Percentiles rank a stretch among this genome's conserved stretches.
Conservation (phyloP, 495 filamentous ascomycete species). For the Neurospora hispaniola region DNA sequence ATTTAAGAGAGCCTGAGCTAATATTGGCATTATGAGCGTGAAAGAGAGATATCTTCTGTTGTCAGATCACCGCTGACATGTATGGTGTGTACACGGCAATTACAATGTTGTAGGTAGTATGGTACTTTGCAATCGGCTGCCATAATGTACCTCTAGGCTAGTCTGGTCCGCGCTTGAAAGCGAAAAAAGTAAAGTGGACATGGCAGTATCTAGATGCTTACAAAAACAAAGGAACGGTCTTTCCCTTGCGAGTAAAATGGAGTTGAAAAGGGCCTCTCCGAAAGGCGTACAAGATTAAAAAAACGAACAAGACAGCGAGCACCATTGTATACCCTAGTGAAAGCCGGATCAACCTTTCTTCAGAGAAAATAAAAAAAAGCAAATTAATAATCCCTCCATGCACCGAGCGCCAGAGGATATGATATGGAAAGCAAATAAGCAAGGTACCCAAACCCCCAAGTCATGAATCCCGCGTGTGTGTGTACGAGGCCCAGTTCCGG, state of each 20-base stretch:
- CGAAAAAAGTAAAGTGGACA: not conserved
- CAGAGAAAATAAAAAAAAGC: not conserved
- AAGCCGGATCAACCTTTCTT: not conserved
- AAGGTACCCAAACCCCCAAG: no score
- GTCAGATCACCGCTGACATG: not conserved
- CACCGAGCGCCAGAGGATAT: not conserved
- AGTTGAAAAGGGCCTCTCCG: not conserved
- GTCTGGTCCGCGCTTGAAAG: not conserved
- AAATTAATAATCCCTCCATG: not conserved
- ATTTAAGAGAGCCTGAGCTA: no score
- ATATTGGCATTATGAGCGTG: no score
- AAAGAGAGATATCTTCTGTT: not conserved
- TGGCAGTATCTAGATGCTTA: not conserved
- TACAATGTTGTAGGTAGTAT: not conserved
- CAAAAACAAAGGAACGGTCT: not conserved
- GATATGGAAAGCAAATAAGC: not conserved
- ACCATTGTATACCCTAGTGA: not conserved
- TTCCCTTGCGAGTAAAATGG: not conserved
- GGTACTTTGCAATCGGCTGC: not conserved
- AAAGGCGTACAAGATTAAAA: not conserved
- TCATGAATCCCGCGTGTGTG: no score
- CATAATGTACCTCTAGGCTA: not conserved
- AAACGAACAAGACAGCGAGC: not conserved
- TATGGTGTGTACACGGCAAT: not conserved
- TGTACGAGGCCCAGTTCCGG: not conserved